These are phyloP conservation scores for Penicillium coprophilum DNA, from an alignment of 495 filamentous ascomycete species.

Conservation along the genomic window DNA sequence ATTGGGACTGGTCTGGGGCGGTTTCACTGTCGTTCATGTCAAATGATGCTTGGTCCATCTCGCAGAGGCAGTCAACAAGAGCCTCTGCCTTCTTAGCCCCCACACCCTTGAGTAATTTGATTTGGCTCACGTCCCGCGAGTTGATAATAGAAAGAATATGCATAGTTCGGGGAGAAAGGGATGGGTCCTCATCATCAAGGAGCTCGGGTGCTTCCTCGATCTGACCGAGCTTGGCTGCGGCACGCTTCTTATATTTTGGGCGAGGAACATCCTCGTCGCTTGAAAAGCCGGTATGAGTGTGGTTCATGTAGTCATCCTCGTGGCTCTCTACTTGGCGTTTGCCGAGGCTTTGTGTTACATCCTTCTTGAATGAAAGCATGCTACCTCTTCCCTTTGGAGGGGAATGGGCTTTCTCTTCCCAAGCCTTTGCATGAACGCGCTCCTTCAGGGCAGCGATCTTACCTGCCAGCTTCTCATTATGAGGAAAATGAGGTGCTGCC, in stretches of 20 bases:
- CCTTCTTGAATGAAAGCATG: constrained; percentile 43
- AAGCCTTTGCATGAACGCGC: constrained; percentile 48
- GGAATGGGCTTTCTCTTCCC: constrained; percentile 17
- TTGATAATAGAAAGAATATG: constrained; percentile 83
- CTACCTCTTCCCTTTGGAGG: constrained; percentile 37
- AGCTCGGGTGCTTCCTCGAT: constrained; percentile 21
- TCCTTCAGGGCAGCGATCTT: constrained; percentile 74
- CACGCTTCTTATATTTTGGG: constrained; percentile 42
- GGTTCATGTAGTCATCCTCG: constrained; percentile 35
- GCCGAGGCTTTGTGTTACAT: constrained; percentile 25
- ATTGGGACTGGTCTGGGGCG: constrained; percentile 28
- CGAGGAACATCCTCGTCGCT: constrained; percentile 35
- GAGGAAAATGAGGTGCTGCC: constrained; percentile 81
- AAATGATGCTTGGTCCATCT: constrained; percentile 38
- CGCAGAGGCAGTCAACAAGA: constrained; percentile 53
- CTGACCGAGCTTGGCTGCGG: constrained; percentile 32
- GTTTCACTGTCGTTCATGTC: constrained; percentile 19
- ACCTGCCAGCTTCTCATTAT: constrained; percentile 71
- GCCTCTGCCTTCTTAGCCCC: constrained; percentile 56
- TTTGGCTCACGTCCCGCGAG: constrained; percentile 68
- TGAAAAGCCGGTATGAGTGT: constrained; percentile 23
- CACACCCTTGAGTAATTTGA: constrained; percentile 65
- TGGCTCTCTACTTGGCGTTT: constrained; percentile 40
- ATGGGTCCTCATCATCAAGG: constrained; percentile 31
- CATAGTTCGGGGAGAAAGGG: constrained; percentile 64